Base-by-base conservation (phyloP, 768 basidiomycete genomes). In the Crucibulum laeve region DNA sequence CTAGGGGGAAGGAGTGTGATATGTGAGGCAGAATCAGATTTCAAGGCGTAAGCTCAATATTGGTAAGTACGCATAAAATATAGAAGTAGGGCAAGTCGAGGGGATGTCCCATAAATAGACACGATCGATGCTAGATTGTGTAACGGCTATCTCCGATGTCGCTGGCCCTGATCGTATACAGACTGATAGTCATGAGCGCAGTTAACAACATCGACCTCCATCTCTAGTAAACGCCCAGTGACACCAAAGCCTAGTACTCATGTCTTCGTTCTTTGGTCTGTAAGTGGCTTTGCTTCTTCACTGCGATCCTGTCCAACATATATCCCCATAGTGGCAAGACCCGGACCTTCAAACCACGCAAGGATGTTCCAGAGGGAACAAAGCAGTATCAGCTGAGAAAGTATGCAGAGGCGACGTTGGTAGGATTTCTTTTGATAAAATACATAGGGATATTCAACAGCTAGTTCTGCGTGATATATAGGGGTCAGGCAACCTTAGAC, bases 311-410 rank as follows among this genome's bases (percentile, higher is more conserved):
- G 13, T 28, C 21, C 25, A 47, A 24, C 25, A 30, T 18, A 14
- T 18, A 46, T 42, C 32, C 5, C 23, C 17, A 28, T 13, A 92
- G 91, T 36, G 90, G 87, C 32, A 93, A 92, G 70, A 90, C 88
- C 26, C 82, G 91, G 43, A 93, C 95, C 14, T 97, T 98, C 79
- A 95, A 94, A 60, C 95, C 95, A 22, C 85, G 92, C 56, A 92
- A 89, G 66, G 90, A 91, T 61, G 85, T 93, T 18, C 88, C 92
- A 4, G 92, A 95, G 63, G 94, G 94, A 30, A 95, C 94, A 28
- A 95, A 95, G 66, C 95, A 97, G 61, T 97, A 94, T 62, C 95
- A 98, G 68, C 72, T 99, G 51, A 84, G 96, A 64, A 97, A 97
- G 73, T 98, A 94, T 58, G 92, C 92, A 5, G 92, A 93, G 60